phyloP scores from a whole-genome alignment of 306 rosid genomes.

The Mucuna pruriens region DNA sequence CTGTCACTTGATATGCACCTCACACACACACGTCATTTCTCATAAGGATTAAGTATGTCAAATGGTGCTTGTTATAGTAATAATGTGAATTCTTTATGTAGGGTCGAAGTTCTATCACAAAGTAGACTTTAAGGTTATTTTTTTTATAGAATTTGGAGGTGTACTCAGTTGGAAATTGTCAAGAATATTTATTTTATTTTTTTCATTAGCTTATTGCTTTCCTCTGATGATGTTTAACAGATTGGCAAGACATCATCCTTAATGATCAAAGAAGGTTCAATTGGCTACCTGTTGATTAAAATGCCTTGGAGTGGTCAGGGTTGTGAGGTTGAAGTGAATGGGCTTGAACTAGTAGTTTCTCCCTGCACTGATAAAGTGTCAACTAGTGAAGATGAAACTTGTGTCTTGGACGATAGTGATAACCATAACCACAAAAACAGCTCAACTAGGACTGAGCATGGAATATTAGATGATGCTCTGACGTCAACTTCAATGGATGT shows the following conservation, averaged over 20 bases:
- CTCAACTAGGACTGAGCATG: conserved; percentile 48
- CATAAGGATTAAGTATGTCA: not conserved
- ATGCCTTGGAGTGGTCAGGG: conserved; percentile 95
- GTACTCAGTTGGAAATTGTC: not conserved
- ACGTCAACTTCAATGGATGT: conserved; percentile 70
- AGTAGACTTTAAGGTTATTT: not conserved
- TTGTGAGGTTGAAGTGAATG: conserved; percentile 85
- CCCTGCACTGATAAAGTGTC: conserved; percentile 48
- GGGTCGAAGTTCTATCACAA: not conserved
- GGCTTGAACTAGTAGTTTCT: conserved; percentile 82
- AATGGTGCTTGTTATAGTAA: conserved; percentile 1
- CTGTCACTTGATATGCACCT: not conserved
- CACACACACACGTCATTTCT: not conserved
- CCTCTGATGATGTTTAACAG: conserved; percentile 48
- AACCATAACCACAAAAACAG: conserved; percentile 22
- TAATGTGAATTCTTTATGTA: conserved; percentile 1
- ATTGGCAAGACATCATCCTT: conserved; percentile 60
- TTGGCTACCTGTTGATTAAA: conserved; percentile 72
- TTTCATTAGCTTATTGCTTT: conserved; percentile 7
- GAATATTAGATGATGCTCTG: conserved; percentile 44
- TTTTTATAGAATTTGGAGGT: conserved; percentile 1
- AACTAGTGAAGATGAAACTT: conserved; percentile 50
- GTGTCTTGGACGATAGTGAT: conserved; percentile 44
- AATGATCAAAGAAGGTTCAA: conserved; percentile 83
- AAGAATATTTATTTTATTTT: not conserved